Base-by-base conservation (phyloP, 2,329 filamentous ascomycete species). In the Apiospora koreana region DNA sequence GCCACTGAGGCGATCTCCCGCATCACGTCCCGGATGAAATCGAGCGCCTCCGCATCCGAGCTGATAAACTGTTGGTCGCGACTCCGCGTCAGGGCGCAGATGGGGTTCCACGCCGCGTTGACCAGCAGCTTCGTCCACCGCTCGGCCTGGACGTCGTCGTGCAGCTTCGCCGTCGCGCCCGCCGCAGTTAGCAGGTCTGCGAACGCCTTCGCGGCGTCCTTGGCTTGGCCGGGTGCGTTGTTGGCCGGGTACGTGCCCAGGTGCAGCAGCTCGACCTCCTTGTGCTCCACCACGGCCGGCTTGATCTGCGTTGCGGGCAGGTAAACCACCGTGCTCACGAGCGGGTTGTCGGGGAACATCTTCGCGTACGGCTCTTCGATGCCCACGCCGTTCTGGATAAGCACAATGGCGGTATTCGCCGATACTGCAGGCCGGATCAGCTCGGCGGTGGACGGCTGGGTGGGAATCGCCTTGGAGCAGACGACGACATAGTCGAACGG, bases 321-420 rank as follows among this genome's bases (percentile, higher is more conserved):
- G 74, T 89, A 89, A 25, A 85, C 83, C 1, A 88, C 86, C 68
- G 81, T 81, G 72, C 84, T 87, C 38, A 89, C 76, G 31, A 90
- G 77, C 1, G 86, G 82, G 70, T 86, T 88, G 0, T 76, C 67
- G 0, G 86, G 86, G 72, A 85, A 89, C 5, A 79, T 76, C 0
- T 71, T 69, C 0, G 75, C 76, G 69, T 86, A 87, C 68, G 86
- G 84, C 3, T 84, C 80, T 75, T 90, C 88, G 71, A 89, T 87
- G 9, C 80, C 83, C 68, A 89, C 84, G 18, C 88, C 88, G 73
- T 89, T 90, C 74, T 90, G 87, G 42, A 88, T 79, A 8, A 90
- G 81, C n/a, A 86, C 86, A 54, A 89, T 84, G 7, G 82, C 80
- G 0, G 86, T 89, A 18, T 43, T 71, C 10, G 69, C 73, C 18